Percentiles rank a stretch among this genome's conserved stretches.
These are phyloP conservation scores for Jatropha curcas DNA, from an alignment of 345 rosid species.

Conservation along the genomic window DNA sequence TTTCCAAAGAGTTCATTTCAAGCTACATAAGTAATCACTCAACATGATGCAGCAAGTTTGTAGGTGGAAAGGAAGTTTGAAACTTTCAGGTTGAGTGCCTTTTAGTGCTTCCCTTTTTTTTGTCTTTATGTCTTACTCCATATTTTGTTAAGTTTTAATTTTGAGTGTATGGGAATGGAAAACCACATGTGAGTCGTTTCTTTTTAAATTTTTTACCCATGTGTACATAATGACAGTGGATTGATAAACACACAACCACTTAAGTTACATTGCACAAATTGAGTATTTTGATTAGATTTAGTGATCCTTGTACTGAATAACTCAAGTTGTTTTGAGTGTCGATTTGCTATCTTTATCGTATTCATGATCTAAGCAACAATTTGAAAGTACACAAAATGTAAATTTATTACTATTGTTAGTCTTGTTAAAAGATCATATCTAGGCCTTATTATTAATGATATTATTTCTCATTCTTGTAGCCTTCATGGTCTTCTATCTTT, in stretches of 20 bases:
- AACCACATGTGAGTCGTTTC: too few species aligned
- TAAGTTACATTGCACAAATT: not conserved
- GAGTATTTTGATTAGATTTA: too few species aligned
- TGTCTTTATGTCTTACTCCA: not conserved
- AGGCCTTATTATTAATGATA: too few species aligned
- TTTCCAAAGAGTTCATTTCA: not conserved
- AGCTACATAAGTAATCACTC: not conserved
- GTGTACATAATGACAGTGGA: too few species aligned
- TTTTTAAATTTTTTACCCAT: too few species aligned
- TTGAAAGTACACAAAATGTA: too few species aligned
- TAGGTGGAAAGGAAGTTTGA: not conserved
- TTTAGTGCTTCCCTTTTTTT: not conserved
- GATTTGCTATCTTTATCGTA: not conserved
- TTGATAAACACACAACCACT: not conserved
- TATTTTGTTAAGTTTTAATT: too few species aligned
- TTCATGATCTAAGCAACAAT: not conserved
- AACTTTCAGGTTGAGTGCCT: not conserved
- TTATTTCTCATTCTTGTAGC: not conserved
- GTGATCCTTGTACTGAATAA: not conserved
- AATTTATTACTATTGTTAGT: too few species aligned
- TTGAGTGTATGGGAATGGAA: too few species aligned
- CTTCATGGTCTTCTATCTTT: not conserved
- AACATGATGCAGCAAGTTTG: not conserved
- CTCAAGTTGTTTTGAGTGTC: not conserved
- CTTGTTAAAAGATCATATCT: too few species aligned